Evolutionary conservation across 345 rosid genomes (phyloP), one percentile per base, ranked within the genome.

Genomic region (Ceriops tagal): DNA sequence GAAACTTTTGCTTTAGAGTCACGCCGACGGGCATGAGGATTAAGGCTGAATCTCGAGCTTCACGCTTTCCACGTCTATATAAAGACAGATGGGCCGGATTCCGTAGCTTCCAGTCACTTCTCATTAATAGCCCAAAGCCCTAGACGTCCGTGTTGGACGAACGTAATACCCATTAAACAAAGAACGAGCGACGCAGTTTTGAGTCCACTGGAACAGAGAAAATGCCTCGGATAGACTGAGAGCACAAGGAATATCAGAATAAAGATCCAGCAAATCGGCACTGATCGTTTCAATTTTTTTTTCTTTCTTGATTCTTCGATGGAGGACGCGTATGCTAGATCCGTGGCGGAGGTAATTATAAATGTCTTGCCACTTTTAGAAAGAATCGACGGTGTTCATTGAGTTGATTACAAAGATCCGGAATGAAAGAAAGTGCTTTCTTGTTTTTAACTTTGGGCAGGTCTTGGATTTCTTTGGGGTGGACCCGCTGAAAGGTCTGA

Each of bases 241-340:
- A 28, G 8, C 24, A 3, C 16, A 3, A 27, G 31, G 28, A 11
- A 8, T 56, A 2, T 31, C 31, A 2, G 16, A 24, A 31, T 8
- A 47, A 8, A 64, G 32, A 8, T 32, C 49, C 22, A 20, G 18
- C 49, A 3, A 16, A 28, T 10, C 69, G 58, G 30, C 64, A 37
- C 34, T 53, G 31, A 52, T 64, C 63, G 71, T 39, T 73, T 58
- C 59, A 58, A 72, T 69, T 60, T 22, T 60, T 22, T 62, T 66
- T 60, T 22, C 57, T 22, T 62, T 1, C 58, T 68, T 21, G n/a
- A 16, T 74, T 39, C 49, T 64, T 11, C 64, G 31, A 92, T 95
- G 99, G 99, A 92, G 75, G 95, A 92, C 75, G 98, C 99, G 8
- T 92, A 82, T 65, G 93, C 96, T 71, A 88, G 97, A 95, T 95